phyloP scores from a whole-genome alignment of 169 alveolate genomes.

The Cryptosporidium ubiquitum region DNA sequence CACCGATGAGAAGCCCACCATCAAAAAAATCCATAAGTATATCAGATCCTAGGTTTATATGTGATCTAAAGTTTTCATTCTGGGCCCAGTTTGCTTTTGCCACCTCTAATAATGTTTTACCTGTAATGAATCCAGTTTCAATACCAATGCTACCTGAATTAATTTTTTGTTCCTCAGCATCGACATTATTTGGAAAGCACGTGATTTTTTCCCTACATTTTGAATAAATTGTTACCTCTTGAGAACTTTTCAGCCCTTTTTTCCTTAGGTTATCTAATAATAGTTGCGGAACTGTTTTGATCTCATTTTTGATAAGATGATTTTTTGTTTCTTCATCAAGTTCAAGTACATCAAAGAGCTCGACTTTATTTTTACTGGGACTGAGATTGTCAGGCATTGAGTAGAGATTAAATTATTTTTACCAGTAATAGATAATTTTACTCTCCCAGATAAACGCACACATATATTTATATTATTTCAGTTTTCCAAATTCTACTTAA shows the following conservation, averaged over 20 bases:
- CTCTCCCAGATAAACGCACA: background rate
- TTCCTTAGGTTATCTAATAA: slow-evolving; percentile 17
- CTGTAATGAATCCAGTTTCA: slow-evolving; percentile 40
- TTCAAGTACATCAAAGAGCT: slow-evolving; percentile 13
- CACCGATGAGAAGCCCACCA: slow-evolving; percentile 56
- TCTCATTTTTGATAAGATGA: background rate
- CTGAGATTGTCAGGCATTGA: background rate
- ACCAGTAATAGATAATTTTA: background rate
- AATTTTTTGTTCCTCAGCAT: background rate
- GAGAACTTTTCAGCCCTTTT: slow-evolving; percentile 9
- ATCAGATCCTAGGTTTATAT: slow-evolving; percentile 40
- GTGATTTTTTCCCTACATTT: slow-evolving; percentile 65
- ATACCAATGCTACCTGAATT: background rate
- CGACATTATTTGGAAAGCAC: slow-evolving; percentile 12
- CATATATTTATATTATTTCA: background rate
- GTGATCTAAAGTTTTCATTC: background rate
- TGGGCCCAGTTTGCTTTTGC: slow-evolving; percentile 33
- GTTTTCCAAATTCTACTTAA: background rate
- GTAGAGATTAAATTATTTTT: background rate
- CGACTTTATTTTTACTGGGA: background rate
- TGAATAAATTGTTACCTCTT: slow-evolving; percentile 4
- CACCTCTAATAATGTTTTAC: background rate
- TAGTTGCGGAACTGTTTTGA: slow-evolving; percentile 58
- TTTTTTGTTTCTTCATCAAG: slow-evolving; percentile 33
- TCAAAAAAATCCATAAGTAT: slow-evolving; percentile 49